Base-by-base conservation (phyloP, 108 stramenopile genomes). In the Thalassiosira profunda region DNA sequence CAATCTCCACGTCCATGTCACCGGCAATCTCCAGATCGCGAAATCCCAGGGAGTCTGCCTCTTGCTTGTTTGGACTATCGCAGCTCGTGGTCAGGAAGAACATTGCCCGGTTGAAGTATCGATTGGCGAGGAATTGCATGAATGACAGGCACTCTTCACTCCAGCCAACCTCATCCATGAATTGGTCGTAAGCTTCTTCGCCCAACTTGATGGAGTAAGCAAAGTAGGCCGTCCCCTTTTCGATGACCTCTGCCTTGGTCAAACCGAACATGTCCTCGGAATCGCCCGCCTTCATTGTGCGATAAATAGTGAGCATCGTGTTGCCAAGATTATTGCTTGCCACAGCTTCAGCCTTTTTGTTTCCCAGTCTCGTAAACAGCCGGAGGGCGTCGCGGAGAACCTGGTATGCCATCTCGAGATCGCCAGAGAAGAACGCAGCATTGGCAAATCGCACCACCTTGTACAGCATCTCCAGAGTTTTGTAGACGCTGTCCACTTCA, bases 31-130 rank as follows among this genome's bases (percentile, higher is more conserved):
- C 62, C 11, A 86, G 41, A 45, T 86, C 83, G 14, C 44, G 57
- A 30, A 63, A 45, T 2, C 66, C 83, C 34, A 24, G 43, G 14
- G 58, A 54, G 46, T 77, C 74, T 12, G 73, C 71, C 23, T 82
- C 58, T 29, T 70, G 25, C 2, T 68, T 58, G 2, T 47, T 43
- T 56, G 66, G 54, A 14, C 58, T 51, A 38, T 83, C 69, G 40
- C 69, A 45, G n/a, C 24, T 45, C 21, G 63, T 71, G 12, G 63
- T 31, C n/a, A 86, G 67, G 1, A 86, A 59, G 43, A 83, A 80
- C 64, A 89, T 67, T 9, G 70, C 88, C 3, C 88, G 76, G 70
- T 89, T 89, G 64, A 89, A 89, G 40, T 78, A 69, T 20, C 88
- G 63, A 49, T 89, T 84, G 23, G 82, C 80, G 9, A 89, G 74